phyloP scores from a whole-genome alignment of 2,329 filamentous ascomycete species.

The Kalaharituber pfeilii region DNA sequence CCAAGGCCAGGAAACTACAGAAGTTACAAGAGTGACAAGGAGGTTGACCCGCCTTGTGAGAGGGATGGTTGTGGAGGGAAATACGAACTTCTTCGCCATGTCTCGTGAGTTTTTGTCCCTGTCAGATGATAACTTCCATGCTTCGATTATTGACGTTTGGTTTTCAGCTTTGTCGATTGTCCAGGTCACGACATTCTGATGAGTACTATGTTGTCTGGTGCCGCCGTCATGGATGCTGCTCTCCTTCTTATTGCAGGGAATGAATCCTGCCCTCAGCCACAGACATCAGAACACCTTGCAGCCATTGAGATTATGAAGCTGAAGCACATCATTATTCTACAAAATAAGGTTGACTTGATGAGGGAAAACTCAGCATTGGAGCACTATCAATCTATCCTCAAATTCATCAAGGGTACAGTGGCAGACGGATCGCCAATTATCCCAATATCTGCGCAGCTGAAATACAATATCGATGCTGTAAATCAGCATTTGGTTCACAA shows the following conservation, averaged over 20 bases:
- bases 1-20: slow-evolving; percentile 88
- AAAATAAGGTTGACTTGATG: slow-evolving; percentile 99
- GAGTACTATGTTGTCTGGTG: slow-evolving; percentile 99
- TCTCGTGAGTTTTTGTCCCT: slow-evolving; percentile 86
- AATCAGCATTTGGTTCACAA: slow-evolving; percentile 91
- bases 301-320: slow-evolving; percentile 99
- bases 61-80: slow-evolving; percentile 75
- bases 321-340: slow-evolving; percentile 96
- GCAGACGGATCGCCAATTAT: slow-evolving; percentile 91
- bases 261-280: slow-evolving; percentile 93
- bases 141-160: background rate
- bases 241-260: slow-evolving; percentile 93
- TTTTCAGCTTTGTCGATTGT: slow-evolving; percentile 76
- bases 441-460: slow-evolving; percentile 90
- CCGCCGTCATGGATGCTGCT: slow-evolving; percentile 97
- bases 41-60: slow-evolving; percentile 91
- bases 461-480: slow-evolving; percentile 98
- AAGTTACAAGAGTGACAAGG: slow-evolving; percentile 98
- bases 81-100: slow-evolving; percentile 77
- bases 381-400: slow-evolving; percentile 92
- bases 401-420: slow-evolving; percentile 95
- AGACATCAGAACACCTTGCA: slow-evolving; percentile 95
- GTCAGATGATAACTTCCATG: too few species aligned
- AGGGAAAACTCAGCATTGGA: slow-evolving; percentile 81
- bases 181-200: slow-evolving; percentile 99